Evolutionary conservation across 2,329 filamentous ascomycete species (phyloP).

Genomic region (Colletotrichum aenigma): DNA sequence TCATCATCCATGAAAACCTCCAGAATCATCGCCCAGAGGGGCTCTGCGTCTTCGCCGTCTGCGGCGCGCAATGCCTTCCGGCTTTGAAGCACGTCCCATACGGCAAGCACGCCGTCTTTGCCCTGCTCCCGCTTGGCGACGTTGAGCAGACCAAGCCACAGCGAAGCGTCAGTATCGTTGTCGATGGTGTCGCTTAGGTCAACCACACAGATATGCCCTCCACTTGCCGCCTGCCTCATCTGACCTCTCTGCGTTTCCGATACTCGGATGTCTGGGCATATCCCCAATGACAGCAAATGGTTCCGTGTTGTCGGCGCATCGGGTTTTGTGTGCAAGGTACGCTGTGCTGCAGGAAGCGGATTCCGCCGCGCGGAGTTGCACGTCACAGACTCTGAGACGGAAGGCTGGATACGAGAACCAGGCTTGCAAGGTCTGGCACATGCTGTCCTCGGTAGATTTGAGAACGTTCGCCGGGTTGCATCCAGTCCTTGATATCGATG

Average conservation of each 20-base stretch:
- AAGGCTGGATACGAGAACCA: background rate
- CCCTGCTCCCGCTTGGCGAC: slow-evolving; percentile 23
- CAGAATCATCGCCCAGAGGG: slow-evolving; percentile 32
- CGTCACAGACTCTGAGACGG: background rate
- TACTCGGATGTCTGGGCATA: background rate
- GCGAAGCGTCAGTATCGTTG: slow-evolving; percentile 17
- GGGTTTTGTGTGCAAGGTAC: background rate
- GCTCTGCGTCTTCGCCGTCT: slow-evolving; percentile 24
- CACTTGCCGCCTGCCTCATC: background rate
- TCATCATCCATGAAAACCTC: slow-evolving; percentile 29
- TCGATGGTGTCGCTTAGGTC: background rate
- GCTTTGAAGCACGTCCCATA: slow-evolving; percentile 30
- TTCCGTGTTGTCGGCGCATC: background rate
- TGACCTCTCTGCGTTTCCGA: background rate
- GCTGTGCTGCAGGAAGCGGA: background rate
- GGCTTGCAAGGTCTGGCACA: background rate
- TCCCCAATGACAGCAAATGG: background rate
- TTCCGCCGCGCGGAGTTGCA: background rate
- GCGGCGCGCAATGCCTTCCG: slow-evolving; percentile 26
- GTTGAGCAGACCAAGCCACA: slow-evolving; percentile 24
- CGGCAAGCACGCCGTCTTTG: slow-evolving; percentile 23
- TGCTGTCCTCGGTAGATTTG: background rate
- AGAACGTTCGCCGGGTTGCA: background rate
- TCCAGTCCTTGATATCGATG: slow-evolving; percentile 4
- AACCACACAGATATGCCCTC: background rate